Evolutionary conservation across 2,329 filamentous ascomycete genomes (phyloP).

Genomic region (Cladorrhinum sp.): DNA sequence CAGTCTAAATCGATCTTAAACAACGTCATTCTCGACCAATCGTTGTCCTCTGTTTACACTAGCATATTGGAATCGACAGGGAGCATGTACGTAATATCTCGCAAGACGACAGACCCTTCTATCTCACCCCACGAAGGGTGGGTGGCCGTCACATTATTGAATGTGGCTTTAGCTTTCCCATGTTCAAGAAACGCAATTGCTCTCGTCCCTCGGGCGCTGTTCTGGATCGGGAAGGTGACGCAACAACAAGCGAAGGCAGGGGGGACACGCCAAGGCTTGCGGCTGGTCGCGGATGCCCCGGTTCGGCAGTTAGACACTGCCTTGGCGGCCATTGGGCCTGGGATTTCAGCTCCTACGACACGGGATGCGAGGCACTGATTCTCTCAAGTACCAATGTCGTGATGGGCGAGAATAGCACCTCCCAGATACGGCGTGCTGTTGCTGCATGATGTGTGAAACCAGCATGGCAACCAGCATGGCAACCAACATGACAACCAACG

Average conservation of each 20-base stretch:
- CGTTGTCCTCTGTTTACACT: background rate
- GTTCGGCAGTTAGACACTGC: constrained; percentile 5
- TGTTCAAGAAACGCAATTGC: constrained; percentile 2
- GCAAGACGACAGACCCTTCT: background rate
- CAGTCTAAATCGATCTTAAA: background rate
- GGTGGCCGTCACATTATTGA: background rate
- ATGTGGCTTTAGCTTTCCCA: background rate
- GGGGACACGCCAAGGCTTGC: background rate
- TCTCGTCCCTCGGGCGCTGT: constrained; percentile 1
- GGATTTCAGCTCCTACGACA: background rate
- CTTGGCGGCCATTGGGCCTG: constrained; percentile 3
- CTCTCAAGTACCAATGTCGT: constrained; percentile 7
- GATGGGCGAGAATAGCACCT: constrained; percentile 7
- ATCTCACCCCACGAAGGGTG: background rate
- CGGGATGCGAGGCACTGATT: constrained; percentile 1
- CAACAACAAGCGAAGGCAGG: background rate
- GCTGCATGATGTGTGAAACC: background rate
- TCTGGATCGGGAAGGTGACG: constrained; percentile 8
- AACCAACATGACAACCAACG: background rate
- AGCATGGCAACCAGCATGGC: background rate
- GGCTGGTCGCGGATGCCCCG: constrained; percentile 2
- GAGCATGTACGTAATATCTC: background rate
- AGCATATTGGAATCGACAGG: background rate
- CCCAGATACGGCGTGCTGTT: background rate
- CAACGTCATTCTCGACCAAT: background rate